These are phyloP conservation scores for Pseudozyma thailandica DNA, from an alignment of 1,284 basidiomycete species.

Conservation along the genomic window DNA sequence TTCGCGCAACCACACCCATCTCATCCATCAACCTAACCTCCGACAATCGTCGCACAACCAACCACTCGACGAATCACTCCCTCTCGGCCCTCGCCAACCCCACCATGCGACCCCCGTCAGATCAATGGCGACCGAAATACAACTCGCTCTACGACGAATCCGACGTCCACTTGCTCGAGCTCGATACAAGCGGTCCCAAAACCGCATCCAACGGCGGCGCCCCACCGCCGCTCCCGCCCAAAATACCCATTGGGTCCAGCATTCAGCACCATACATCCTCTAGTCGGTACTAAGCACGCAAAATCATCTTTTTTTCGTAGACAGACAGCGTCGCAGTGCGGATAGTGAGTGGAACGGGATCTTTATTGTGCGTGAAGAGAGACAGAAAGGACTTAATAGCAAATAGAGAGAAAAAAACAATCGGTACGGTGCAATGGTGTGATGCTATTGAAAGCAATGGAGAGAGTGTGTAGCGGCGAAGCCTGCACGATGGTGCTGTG, in stretches of 20 bases:
- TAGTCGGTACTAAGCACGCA: too few relatives aligned
- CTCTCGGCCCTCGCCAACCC: neutral
- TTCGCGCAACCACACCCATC: neutral
- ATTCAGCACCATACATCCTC: neutral
- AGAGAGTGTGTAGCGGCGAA: too few relatives aligned
- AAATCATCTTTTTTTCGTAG: too few relatives aligned
- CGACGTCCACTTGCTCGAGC: neutral
- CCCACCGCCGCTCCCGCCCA: conserved; percentile 37
- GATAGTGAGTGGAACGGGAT: too few relatives aligned
- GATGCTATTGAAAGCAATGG: too few relatives aligned
- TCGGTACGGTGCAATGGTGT: too few relatives aligned
- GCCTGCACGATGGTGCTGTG: too few relatives aligned
- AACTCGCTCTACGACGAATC: conserved; percentile 35
- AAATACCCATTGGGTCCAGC: conserved; percentile 26
- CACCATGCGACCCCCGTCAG: neutral
- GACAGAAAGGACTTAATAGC: too few relatives aligned
- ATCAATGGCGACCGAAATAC: conserved; percentile 29
- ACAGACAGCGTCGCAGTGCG: too few relatives aligned
- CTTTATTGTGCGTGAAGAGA: too few relatives aligned
- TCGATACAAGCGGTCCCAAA: neutral
- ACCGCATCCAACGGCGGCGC: neutral
- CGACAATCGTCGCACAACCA: neutral
- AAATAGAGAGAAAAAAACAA: too few relatives aligned
- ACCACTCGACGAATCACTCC: neutral
- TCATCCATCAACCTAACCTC: neutral